Evolutionary conservation across 1,139 yeast species (phyloP).

Genomic region (Taphrina betulina): DNA sequence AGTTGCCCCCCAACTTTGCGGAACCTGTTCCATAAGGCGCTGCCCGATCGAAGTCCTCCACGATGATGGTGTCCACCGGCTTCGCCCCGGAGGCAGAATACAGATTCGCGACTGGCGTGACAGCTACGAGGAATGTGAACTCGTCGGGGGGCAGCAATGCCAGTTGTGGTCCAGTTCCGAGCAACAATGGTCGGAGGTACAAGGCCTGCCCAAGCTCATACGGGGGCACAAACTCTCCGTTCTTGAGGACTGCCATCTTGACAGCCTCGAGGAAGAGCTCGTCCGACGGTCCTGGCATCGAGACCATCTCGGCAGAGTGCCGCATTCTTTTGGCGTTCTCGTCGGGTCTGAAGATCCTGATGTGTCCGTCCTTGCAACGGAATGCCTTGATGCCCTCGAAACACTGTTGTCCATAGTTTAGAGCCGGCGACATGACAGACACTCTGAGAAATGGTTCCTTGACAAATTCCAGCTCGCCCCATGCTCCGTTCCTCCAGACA

Average conservation of each 20-base stretch:
- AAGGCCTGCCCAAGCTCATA: conserved; percentile 29
- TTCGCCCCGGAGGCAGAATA: conserved; percentile 27
- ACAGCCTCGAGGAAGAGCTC: conserved; percentile 29
- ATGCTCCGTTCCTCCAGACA: conserved; percentile 24
- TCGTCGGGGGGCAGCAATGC: conserved; percentile 29
- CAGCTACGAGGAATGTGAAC: conserved; percentile 25
- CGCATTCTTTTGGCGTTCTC: conserved; percentile 33
- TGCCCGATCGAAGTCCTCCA: conserved; percentile 34
- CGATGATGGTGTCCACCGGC: conserved; percentile 32
- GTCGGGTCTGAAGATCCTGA: conserved; percentile 31
- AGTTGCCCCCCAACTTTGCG: conserved; percentile 32
- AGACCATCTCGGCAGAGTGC: conserved; percentile 31
- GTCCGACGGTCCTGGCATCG: conserved; percentile 26
- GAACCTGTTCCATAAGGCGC: conserved; percentile 33
- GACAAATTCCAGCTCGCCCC: conserved; percentile 26
- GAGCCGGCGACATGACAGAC: conserved; percentile 27
- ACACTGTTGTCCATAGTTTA: conserved; percentile 33
- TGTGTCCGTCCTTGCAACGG: conserved; percentile 31
- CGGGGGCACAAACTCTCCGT: conserved; percentile 32
- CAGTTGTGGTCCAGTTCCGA: conserved; percentile 30
- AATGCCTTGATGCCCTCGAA: conserved; percentile 34
- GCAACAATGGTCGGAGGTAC: conserved; percentile 31
- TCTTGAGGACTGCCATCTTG: conserved; percentile 19
- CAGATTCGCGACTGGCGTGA: conserved; percentile 31
- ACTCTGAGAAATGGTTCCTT: conserved; percentile 28